Percentiles rank a stretch among this genome's conserved stretches.
Conservation (phyloP, 2,329 filamentous ascomycete species). For the Helminthosporium solani region DNA sequence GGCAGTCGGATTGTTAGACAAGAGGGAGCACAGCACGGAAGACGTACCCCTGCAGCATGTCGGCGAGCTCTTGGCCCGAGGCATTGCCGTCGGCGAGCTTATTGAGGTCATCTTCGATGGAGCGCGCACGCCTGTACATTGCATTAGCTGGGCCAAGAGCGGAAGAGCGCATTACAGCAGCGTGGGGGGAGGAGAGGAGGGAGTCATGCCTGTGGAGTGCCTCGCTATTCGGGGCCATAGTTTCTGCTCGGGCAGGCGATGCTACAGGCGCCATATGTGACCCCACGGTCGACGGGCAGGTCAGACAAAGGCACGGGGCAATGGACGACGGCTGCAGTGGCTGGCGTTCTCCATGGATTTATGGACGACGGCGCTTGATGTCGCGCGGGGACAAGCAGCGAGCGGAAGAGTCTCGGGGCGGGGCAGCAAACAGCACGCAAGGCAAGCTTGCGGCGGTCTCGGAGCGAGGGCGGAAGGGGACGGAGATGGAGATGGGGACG, state of each 20-base stretch:
- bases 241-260: slow-evolving; percentile 17
- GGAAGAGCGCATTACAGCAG: not conserved
- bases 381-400: slow-evolving; percentile 30
- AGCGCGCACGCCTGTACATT: slow-evolving; percentile 43
- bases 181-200: not conserved
- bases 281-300: slow-evolving; percentile 56
- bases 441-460: slow-evolving; percentile 2
- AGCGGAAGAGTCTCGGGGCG: slow-evolving; percentile 12
- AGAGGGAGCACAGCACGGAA: not conserved
- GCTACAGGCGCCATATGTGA: slow-evolving; percentile 42
- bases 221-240: slow-evolving; percentile 51
- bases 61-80: slow-evolving; percentile 52
- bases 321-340: slow-evolving; percentile 47
- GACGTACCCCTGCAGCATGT: slow-evolving; percentile 43
- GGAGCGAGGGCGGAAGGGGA: not conserved
- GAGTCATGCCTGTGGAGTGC: slow-evolving; percentile 54
- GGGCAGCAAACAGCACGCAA: slow-evolving; percentile 11
- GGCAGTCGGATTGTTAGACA: slow-evolving; percentile 18
- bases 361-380: slow-evolving; percentile 43
- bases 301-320: slow-evolving; percentile 59
- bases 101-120: slow-evolving; percentile 52
- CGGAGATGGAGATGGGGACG: not conserved
- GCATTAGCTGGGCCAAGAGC: slow-evolving; percentile 19
- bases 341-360: slow-evolving; percentile 58
- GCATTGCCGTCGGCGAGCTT: slow-evolving; percentile 53